Evolutionary conservation across 2,329 filamentous ascomycete genomes (phyloP).

Genomic region (Hypoxylon sp.): DNA sequence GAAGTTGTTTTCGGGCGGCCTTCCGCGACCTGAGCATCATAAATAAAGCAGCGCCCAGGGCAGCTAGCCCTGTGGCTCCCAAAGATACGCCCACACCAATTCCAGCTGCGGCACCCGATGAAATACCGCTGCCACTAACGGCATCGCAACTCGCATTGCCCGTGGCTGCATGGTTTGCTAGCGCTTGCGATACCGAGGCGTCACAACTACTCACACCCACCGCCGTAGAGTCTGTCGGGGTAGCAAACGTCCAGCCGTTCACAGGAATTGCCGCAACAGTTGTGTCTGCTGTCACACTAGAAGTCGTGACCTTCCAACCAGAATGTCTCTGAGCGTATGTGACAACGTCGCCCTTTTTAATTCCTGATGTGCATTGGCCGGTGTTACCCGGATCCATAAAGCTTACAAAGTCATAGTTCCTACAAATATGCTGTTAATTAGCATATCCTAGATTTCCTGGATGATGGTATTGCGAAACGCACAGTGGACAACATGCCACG

Average conservation of each 20-base stretch:
- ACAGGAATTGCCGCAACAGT: conserved; percentile 36
- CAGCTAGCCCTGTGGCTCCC: conserved; percentile 41
- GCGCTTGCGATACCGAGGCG: conserved; percentile 27
- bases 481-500: conserved; percentile 44
- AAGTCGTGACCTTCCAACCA: conserved; percentile 36
- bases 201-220: conserved; percentile 22
- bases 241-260: conserved; percentile 43
- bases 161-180: conserved; percentile 23
- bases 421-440: conserved; percentile 22
- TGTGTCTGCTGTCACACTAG: conserved; percentile 29
- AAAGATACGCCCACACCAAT: conserved; percentile 42
- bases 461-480: conserved; percentile 5
- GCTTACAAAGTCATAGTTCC: conserved; percentile 35
- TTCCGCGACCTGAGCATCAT: conserved; percentile 41
- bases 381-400: conserved; percentile 28
- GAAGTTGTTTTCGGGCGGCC: conserved; percentile 6
- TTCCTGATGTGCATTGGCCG: conserved; percentile 38
- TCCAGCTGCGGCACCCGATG: conserved; percentile 34
- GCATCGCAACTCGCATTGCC: conserved; percentile 25
- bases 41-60: conserved; percentile 39
- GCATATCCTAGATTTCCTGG: not conserved
- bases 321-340: conserved; percentile 31
- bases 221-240: conserved; percentile 20
- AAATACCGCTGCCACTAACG: conserved; percentile 15
- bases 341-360: conserved; percentile 30